Evolutionary conservation across 1,284 basidiomycete genomes (phyloP).

Genomic region (Marasmius fiardii): DNA sequence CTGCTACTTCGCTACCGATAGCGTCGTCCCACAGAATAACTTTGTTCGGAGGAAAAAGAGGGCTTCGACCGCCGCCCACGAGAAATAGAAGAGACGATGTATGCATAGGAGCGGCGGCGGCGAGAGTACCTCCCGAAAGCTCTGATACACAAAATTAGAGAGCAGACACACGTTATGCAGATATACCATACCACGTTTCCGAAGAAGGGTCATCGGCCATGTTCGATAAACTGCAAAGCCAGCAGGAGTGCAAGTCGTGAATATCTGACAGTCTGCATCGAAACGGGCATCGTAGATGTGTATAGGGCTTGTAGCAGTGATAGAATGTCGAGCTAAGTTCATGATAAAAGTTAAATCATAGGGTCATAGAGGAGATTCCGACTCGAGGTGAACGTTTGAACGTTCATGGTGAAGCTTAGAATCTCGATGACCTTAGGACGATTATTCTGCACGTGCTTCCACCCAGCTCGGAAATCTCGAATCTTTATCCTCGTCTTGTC

Average conservation of each 20-base stretch:
- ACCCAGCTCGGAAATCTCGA: neutral
- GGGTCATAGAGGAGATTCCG: neutral
- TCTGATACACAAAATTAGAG: slow-evolving; percentile 38
- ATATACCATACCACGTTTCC: slow-evolving; percentile 65
- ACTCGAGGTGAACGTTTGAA: too few relatives aligned
- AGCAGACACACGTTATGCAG: slow-evolving; percentile 5
- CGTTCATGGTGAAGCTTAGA: too few relatives aligned
- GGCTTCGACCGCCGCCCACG: slow-evolving; percentile 85
- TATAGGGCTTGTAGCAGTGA: slow-evolving; percentile 75
- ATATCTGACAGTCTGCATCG: slow-evolving; percentile 75
- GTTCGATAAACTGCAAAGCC: slow-evolving; percentile 88
- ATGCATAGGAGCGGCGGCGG: slow-evolving; percentile 76
- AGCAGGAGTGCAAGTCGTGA: slow-evolving; percentile 77
- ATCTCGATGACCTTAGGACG: neutral
- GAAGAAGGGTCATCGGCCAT: slow-evolving; percentile 74
- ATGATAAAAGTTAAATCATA: slow-evolving; percentile 38
- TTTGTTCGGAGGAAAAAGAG: slow-evolving; percentile 94
- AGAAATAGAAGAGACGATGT: slow-evolving; percentile 85
- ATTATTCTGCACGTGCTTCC: neutral
- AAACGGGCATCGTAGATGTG: slow-evolving; percentile 78
- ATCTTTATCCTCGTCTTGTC: neutral
- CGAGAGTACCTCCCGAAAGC: slow-evolving; percentile 76
- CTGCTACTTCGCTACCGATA: slow-evolving; percentile 72
- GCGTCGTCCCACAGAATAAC: slow-evolving; percentile 89
- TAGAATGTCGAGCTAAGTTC: slow-evolving; percentile 88